Percentiles rank a stretch among this genome's conserved stretches.
phyloP scores from a whole-genome alignment of 2,329 filamentous ascomycete species.

The Bipolaris zeicola region DNA sequence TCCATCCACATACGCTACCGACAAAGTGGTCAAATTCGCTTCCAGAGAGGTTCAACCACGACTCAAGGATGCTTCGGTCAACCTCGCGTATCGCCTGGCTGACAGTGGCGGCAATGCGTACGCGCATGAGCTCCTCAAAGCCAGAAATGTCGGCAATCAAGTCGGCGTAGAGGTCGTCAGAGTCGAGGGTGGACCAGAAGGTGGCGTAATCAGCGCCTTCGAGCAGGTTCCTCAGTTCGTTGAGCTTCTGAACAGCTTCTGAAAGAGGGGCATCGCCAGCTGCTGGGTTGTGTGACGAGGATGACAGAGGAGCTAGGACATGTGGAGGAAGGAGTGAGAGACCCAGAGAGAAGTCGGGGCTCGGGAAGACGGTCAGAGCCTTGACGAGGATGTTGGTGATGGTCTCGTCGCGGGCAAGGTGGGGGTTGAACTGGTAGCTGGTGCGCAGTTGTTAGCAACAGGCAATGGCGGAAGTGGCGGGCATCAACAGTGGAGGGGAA shows the following conservation, averaged over 20 bases:
- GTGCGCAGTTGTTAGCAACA: constrained; percentile 21
- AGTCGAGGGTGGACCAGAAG: constrained; percentile 93
- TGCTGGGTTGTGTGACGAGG: constrained; percentile 55
- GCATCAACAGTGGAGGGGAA: constrained; percentile 3
- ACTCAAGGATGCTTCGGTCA: constrained; percentile 53
- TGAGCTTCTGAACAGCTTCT: constrained; percentile 89
- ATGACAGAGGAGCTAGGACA: constrained; percentile 66
- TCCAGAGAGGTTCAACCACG: constrained; percentile 56
- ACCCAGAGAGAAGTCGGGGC: constrained; percentile 90
- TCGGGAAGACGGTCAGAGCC: constrained; percentile 94
- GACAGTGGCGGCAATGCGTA: constrained; percentile 86
- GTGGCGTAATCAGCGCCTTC: constrained; percentile 86
- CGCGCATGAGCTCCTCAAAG: constrained; percentile 92
- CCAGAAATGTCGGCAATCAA: constrained; percentile 91
- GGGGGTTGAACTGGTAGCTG: constrained; percentile 99
- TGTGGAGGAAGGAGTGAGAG: constrained; percentile 92
- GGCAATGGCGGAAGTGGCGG: constrained; percentile 2
- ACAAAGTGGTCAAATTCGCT: constrained; percentile 58
- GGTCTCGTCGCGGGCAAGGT: constrained; percentile 94
- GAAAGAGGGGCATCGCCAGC: constrained; percentile 72
- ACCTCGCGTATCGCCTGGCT: constrained; percentile 85
- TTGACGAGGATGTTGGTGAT: constrained; percentile 99
- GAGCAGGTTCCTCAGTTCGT: constrained; percentile 81
- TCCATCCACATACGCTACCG: constrained; percentile 74
- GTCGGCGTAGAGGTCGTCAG: constrained; percentile 94